phyloP scores from a whole-genome alignment of 1,139 yeast species.

The Wickerhamomyces sp. region DNA sequence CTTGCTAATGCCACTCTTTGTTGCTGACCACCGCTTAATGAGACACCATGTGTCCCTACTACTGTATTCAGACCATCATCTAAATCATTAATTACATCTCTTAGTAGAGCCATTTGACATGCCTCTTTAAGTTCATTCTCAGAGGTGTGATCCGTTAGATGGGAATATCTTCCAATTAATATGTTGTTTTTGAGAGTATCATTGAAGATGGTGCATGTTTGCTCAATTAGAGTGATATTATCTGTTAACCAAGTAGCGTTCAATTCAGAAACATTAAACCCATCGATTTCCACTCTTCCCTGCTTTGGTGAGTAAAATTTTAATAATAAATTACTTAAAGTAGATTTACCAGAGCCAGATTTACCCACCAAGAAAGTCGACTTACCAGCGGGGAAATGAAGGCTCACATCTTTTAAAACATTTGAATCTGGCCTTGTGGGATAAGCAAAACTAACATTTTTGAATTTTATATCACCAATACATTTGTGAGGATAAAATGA shows the following conservation, averaged over 20 bases:
- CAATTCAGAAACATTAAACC: conserved; percentile 39
- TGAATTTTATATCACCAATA: conserved; percentile 45
- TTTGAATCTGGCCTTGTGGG: conserved; percentile 44
- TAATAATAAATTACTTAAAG: conserved; percentile 60
- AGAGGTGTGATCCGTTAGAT: conserved; percentile 22
- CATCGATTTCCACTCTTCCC: conserved; percentile 57
- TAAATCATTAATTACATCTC: conserved; percentile 40
- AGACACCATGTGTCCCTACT: conserved; percentile 41
- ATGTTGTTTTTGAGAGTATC: conserved; percentile 63
- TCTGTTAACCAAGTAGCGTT: conserved; percentile 51
- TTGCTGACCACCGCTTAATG: conserved; percentile 87
- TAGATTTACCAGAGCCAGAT: conserved; percentile 93
- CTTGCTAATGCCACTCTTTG: conserved; percentile 83
- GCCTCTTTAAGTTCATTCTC: conserved; percentile 39
- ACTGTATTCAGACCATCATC: conserved; percentile 53
- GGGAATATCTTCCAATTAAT: conserved; percentile 36
- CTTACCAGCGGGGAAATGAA: conserved; percentile 42
- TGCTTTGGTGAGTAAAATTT: conserved; percentile 46
- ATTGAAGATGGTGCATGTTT: conserved; percentile 60
- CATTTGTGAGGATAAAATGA: conserved; percentile 30
- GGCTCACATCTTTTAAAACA: conserved; percentile 42
- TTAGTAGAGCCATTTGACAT: conserved; percentile 46
- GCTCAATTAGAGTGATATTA: conserved; percentile 71
- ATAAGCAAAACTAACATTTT: conserved; percentile 56
- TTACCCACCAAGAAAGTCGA: conserved; percentile 70